Evolutionary conservation across 768 basidiomycete genomes (phyloP).

Genomic region (Lentinula boryana): DNA sequence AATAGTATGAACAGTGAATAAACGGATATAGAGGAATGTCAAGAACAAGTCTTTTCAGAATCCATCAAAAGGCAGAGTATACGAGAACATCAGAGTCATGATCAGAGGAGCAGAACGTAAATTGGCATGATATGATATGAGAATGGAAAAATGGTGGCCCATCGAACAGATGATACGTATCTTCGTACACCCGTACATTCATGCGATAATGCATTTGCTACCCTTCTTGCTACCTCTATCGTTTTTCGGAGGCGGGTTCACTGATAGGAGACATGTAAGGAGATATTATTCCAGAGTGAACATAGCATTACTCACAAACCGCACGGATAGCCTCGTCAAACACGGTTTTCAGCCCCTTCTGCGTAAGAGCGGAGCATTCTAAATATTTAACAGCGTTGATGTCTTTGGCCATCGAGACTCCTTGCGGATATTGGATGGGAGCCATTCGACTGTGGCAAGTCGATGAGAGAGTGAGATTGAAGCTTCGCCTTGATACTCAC

Average conservation of each 20-base stretch:
- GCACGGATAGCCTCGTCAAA: conserved; percentile 99
- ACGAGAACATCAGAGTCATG: conserved; percentile 52
- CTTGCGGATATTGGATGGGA: conserved; percentile 90
- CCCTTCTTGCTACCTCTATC: conserved; percentile 41
- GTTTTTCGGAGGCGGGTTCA: conserved; percentile 66
- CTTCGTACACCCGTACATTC: conserved; percentile 20
- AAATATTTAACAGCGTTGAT: conserved; percentile 95
- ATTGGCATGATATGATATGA: conserved; percentile 27
- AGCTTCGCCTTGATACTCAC: conserved; percentile 30
- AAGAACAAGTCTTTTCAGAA: conserved; percentile 5
- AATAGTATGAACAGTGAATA: conserved; percentile 6
- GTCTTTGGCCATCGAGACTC: conserved; percentile 86
- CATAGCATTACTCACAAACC: conserved; percentile 61
- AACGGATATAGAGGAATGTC: conserved; percentile 5
- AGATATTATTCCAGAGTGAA: background rate
- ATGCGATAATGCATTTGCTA: conserved; percentile 69
- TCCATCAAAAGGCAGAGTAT: conserved; percentile 1
- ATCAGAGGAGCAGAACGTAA: conserved; percentile 14
- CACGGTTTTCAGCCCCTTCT: conserved; percentile 98
- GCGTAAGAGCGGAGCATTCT: conserved; percentile 93
- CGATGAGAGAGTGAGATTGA: conserved; percentile 3
- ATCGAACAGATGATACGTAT: conserved; percentile 5
- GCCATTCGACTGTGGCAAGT: conserved; percentile 71
- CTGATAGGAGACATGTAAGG: conserved; percentile 26
- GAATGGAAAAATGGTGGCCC: conserved; percentile 15